Evolutionary conservation across 139 green algal species (phyloP).

Genomic region (Tetraselmis striata): DNA sequence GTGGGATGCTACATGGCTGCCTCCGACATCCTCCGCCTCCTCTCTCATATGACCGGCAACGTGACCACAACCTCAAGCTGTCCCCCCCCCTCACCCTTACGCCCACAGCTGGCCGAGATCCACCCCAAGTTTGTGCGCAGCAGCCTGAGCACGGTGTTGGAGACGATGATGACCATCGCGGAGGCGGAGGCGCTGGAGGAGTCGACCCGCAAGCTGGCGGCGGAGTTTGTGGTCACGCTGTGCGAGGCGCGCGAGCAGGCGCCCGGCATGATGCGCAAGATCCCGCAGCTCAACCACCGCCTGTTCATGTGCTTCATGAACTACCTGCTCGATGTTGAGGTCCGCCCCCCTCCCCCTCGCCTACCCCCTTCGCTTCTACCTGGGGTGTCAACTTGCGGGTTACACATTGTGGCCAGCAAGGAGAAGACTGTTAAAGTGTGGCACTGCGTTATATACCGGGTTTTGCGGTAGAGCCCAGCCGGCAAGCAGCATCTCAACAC

Average conservation of each 20-base stretch:
- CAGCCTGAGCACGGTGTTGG: conserved; percentile 70
- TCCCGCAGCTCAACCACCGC: conserved; percentile 61
- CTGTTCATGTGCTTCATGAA: conserved; percentile 79
- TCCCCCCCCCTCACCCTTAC: no score
- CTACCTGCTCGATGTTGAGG: conserved; percentile 93
- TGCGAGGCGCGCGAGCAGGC: conserved; percentile 82
- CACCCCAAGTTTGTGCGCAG: conserved; percentile 87
- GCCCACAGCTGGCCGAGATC: conserved; percentile 59
- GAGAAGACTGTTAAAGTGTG: no score
- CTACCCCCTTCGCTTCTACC: neutral
- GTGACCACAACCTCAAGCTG: no score
- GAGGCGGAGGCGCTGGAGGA: conserved; percentile 42
- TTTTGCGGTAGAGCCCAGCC: no score
- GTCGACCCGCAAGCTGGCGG: conserved; percentile 65
- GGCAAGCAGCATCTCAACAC: no score
- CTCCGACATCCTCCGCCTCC: neutral
- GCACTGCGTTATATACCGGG: no score
- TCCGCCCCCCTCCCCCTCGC: conserved; percentile 7
- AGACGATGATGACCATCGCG: conserved; percentile 63
- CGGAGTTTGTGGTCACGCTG: conserved; percentile 92
- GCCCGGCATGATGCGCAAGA: conserved; percentile 56
- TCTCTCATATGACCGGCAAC: no score
- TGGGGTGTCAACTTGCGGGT: neutral
- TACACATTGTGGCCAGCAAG: no score
- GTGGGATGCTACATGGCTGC: neutral